Conservation (phyloP, 306 rosid species). For the Glycine latifolia region DNA sequence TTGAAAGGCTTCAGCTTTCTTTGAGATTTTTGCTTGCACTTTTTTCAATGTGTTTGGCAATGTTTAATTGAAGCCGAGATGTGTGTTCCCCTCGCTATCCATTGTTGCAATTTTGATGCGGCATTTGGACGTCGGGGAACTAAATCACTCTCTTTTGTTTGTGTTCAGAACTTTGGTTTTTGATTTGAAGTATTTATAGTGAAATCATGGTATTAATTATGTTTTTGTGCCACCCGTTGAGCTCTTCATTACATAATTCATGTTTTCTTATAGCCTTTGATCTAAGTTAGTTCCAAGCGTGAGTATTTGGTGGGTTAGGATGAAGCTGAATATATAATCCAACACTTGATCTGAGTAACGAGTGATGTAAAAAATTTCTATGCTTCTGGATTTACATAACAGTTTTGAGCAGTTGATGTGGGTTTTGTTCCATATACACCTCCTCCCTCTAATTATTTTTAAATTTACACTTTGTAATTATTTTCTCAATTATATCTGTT, state of each 20-base stretch:
- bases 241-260: too few relatives aligned
- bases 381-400: slow-evolving; percentile 48
- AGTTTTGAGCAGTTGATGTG: too few relatives aligned
- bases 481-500: too few relatives aligned
- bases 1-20: slow-evolving; percentile 46
- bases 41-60: slow-evolving; percentile 36
- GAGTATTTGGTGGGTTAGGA: slow-evolving; percentile 33
- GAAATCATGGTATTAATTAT: too few relatives aligned
- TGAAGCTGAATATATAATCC: slow-evolving; percentile 55
- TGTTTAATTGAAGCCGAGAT: slow-evolving; percentile 53
- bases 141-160: background rate
- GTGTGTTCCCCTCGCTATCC: slow-evolving; percentile 85
- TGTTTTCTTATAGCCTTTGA: background rate
- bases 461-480: too few relatives aligned
- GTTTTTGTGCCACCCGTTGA: too few relatives aligned
- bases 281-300: too few relatives aligned
- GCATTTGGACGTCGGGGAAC: slow-evolving; percentile 86
- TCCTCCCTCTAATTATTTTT: too few relatives aligned
- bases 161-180: background rate
- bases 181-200: too few relatives aligned
- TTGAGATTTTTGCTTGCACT: slow-evolving; percentile 31
- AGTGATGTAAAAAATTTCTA: slow-evolving; percentile 36
- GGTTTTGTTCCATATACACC: too few relatives aligned
- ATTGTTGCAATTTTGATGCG: slow-evolving; percentile 46
- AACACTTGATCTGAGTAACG: slow-evolving; percentile 55